Evolutionary conservation across 2,329 filamentous ascomycete species (phyloP).

Genomic region (Aspergillus japonicus): DNA sequence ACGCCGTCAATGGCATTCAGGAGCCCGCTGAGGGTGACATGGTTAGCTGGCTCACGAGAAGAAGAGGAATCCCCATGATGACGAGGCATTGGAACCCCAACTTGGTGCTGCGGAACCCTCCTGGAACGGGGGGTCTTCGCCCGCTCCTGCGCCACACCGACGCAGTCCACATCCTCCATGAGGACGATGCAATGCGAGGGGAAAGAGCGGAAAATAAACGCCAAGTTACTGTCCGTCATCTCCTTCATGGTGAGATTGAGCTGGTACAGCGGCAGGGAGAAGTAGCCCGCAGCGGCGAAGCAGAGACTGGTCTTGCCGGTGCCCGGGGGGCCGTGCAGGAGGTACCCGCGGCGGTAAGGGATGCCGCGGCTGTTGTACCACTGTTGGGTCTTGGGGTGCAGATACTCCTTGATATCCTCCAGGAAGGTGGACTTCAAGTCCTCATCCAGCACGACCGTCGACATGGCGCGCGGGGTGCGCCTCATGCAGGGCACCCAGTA

Average conservation of each 20-base stretch:
- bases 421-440: too few relatives aligned
- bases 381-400: too few relatives aligned
- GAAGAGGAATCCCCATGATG: too few relatives aligned
- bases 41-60: too few relatives aligned
- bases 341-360: constrained; percentile 79
- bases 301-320: constrained; percentile 75
- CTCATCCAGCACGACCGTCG: too few relatives aligned
- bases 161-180: constrained; percentile 74
- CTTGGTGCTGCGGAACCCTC: too few relatives aligned
- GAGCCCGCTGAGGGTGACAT: constrained; percentile 63
- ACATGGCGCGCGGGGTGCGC: too few relatives aligned
- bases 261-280: constrained; percentile 71
- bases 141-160: constrained; percentile 62
- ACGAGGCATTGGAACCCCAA: too few relatives aligned
- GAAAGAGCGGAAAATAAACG: too few relatives aligned
- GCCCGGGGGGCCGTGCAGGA: constrained; percentile 76
- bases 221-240: constrained; percentile 45
- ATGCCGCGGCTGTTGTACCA: constrained; percentile 50
- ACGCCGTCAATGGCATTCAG: constrained; percentile 71
- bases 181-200: constrained; percentile 55
- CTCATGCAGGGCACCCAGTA: too few relatives aligned
- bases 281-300: constrained; percentile 67
- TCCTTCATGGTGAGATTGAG: constrained; percentile 59
- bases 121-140: constrained; percentile 18
- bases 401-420: too few relatives aligned